A percentile compares a stretch with the other conserved stretches of the same genome.
These are phyloP conservation scores for Ceratonia siliqua DNA, from an alignment of 306 rosid genomes.

Conservation along the genomic window DNA sequence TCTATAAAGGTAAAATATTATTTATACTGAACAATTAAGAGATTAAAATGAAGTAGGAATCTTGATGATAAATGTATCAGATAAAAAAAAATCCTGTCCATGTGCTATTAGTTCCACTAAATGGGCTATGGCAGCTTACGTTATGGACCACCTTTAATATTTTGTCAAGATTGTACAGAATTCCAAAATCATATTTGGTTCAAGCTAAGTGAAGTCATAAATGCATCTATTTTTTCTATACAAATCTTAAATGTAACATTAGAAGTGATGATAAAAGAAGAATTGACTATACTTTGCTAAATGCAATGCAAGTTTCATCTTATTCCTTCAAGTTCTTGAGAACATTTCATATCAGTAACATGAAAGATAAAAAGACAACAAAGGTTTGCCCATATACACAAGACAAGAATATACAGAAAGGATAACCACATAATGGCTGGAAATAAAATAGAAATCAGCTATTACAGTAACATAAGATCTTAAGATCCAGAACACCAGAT, in stretches of 20 bases:
- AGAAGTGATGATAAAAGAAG: background rate
- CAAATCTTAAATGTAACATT: background rate
- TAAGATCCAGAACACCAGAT: no score
- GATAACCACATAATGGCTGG: background rate
- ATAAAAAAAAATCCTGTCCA: background rate
- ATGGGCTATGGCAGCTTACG: background rate
- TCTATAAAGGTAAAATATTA: conserved; percentile 4
- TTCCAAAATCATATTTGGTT: background rate
- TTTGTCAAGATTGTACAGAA: background rate
- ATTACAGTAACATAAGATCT: background rate
- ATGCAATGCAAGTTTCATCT: background rate
- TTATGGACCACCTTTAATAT: background rate
- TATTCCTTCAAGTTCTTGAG: background rate
- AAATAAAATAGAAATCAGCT: background rate
- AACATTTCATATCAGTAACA: background rate
- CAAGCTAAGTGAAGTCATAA: background rate
- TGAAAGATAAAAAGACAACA: no score
- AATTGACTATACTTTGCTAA: background rate
- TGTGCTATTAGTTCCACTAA: no score
- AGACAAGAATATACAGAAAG: background rate
- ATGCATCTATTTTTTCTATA: no score
- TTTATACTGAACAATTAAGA: background rate
- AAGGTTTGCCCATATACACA: background rate
- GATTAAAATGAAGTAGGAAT: background rate
- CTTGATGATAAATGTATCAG: background rate